These are phyloP conservation scores for Rostrohypoxylon terebratum DNA, from an alignment of 495 filamentous ascomycete genomes.

Conservation along the genomic window DNA sequence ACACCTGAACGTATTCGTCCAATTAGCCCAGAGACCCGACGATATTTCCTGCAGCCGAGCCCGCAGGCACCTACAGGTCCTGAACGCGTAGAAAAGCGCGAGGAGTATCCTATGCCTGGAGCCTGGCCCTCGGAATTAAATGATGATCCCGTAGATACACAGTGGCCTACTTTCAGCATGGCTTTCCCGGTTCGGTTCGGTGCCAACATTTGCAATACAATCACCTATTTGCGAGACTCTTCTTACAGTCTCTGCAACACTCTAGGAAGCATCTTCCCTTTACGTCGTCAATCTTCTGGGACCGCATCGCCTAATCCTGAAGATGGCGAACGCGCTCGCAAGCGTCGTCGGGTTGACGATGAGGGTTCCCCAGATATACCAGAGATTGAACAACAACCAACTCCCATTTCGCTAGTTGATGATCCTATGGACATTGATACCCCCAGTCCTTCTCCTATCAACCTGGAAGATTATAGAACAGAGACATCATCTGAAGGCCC, in stretches of 20 bases:
- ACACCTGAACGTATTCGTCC: background rate
- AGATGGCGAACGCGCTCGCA: conserved; percentile 27
- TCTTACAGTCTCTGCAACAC: conserved; percentile 24
- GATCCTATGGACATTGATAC: conserved; percentile 33
- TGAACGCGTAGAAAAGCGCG: background rate
- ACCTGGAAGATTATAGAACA: background rate
- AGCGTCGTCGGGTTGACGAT: conserved; percentile 31
- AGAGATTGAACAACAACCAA: background rate
- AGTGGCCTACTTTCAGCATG: conserved; percentile 10
- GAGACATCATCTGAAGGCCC: background rate
- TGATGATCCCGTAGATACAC: conserved; percentile 5
- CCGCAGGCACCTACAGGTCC: background rate
- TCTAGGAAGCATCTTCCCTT: conserved; percentile 24
- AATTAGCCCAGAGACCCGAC: conserved; percentile 7
- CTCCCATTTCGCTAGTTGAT: background rate
- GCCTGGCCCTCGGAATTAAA: conserved; percentile 32
- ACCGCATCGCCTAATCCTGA: conserved; percentile 9
- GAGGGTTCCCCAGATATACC: background rate
- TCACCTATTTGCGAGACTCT: conserved; percentile 30
- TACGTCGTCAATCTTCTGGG: background rate
- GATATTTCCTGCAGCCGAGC: conserved; percentile 3
- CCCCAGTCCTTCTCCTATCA: background rate
- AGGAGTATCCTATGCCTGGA: conserved; percentile 29
- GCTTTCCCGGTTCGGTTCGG: conserved; percentile 9
- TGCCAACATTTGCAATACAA: conserved; percentile 23